Conservation (phyloP, 2,329 filamentous ascomycete genomes). For the Xylaria sp. region DNA sequence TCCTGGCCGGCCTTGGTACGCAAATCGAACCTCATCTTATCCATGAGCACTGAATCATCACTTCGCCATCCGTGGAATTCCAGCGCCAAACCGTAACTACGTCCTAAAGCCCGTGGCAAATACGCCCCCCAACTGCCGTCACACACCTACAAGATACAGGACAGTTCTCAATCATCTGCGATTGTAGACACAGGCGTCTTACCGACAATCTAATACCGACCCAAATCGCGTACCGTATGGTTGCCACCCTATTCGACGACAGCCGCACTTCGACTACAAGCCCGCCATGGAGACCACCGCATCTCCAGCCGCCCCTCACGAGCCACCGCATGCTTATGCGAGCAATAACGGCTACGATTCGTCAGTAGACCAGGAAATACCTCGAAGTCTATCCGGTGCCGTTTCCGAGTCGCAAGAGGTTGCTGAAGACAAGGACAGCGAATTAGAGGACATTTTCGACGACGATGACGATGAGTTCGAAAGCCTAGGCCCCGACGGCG, state of each 20-base stretch:
- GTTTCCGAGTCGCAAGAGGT: conserved; percentile 30
- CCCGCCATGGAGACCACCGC: conserved; percentile 25
- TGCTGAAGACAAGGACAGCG: conserved; percentile 36
- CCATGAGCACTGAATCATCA: no score
- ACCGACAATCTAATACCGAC: background rate
- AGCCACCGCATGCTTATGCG: conserved; percentile 49
- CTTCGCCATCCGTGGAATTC: background rate
- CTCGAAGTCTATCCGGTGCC: conserved; percentile 25
- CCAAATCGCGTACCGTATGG: background rate
- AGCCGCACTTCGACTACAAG: background rate
- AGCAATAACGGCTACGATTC: conserved; percentile 48
- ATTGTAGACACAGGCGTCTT: background rate
- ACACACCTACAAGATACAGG: background rate
- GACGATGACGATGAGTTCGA: conserved; percentile 53
- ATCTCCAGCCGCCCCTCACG: conserved; percentile 45
- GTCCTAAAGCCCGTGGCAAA: background rate
- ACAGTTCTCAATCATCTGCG: background rate
- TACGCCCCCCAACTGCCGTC: background rate
- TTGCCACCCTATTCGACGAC: background rate
- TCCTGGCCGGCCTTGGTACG: no score
- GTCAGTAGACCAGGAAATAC: conserved; percentile 37
- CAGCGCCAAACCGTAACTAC: background rate
- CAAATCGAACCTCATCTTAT: no score
- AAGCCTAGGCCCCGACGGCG: conserved; percentile 56
- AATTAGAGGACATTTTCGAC: conserved; percentile 45